A percentile compares a stretch with the other conserved stretches of the same genome.
Evolutionary conservation across 192 early-diverging fungal species (phyloP).

Genomic region (Coemansia sp.): DNA sequence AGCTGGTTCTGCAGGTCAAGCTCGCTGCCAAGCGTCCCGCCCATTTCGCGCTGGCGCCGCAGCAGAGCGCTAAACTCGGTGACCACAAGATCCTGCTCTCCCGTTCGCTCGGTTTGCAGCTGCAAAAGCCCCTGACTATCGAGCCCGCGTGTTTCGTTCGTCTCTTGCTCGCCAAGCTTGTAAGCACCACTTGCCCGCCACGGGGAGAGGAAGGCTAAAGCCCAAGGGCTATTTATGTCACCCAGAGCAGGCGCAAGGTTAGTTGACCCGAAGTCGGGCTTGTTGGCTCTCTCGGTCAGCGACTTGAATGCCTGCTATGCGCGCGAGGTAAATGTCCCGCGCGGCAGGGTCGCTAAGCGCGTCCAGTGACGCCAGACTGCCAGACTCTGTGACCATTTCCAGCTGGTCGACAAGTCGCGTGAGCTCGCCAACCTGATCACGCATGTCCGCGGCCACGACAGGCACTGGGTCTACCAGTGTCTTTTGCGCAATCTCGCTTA

Average conservation of each 20-base stretch:
- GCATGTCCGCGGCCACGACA: conserved; percentile 11
- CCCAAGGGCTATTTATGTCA: not conserved
- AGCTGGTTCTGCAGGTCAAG: conserved; percentile 91
- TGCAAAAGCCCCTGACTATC: conserved; percentile 77
- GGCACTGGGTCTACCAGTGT: conserved; percentile 18
- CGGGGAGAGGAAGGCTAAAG: too few relatives aligned
- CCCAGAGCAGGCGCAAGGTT: too few relatives aligned
- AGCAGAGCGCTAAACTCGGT: conserved; percentile 77
- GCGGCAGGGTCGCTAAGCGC: conserved; percentile 43
- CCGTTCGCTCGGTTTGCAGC: conserved; percentile 79
- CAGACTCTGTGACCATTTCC: conserved; percentile 13
- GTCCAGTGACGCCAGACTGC: conserved; percentile 16
- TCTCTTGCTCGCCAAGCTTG: conserved; percentile 60
- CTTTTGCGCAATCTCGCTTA: conserved; percentile 25
- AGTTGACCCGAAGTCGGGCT: conserved; percentile 25
- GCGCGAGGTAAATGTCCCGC: conserved; percentile 49
- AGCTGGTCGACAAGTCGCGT: conserved; percentile 35
- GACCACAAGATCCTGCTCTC: conserved; percentile 79
- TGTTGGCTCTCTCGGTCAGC: conserved; percentile 28
- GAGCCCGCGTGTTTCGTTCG: conserved; percentile 74
- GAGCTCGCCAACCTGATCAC: conserved; percentile 25
- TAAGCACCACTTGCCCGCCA: too few relatives aligned
- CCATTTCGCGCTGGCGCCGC: conserved; percentile 84
- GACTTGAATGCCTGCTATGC: conserved; percentile 43
- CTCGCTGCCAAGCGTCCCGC: conserved; percentile 84